A percentile compares a stretch with the other conserved stretches of the same genome.
Evolutionary conservation across 345 rosid genomes (phyloP).

Genomic region (Lepidium africanum): DNA sequence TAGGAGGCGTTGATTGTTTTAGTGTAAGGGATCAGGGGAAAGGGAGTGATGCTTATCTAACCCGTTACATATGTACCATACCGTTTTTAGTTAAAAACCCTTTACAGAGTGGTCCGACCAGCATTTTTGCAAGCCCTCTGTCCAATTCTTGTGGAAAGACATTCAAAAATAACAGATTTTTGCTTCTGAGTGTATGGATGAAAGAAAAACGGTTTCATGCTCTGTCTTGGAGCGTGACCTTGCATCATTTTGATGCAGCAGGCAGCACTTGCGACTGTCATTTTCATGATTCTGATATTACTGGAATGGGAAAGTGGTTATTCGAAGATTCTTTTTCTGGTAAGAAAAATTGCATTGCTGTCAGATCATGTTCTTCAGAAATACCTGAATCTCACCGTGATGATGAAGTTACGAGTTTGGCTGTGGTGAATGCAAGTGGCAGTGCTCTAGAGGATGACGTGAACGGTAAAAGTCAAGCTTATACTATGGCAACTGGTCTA

Average conservation of each 20-base stretch:
- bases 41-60: constrained; percentile 28
- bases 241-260: constrained; percentile 42
- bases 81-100: constrained; percentile 42
- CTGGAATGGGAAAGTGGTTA: constrained; percentile 28
- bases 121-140: constrained; percentile 53
- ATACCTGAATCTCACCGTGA: constrained; percentile 51
- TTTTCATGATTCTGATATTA: constrained; percentile 34
- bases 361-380: constrained; percentile 50
- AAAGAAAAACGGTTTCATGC: constrained; percentile 46
- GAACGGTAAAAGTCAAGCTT: constrained; percentile 37
- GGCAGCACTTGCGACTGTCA: constrained; percentile 40
- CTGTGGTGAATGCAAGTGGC: constrained; percentile 43
- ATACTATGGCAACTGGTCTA: constrained; percentile 75
- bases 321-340: constrained; percentile 44
- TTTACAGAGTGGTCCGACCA: constrained; percentile 46
- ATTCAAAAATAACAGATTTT: constrained; percentile 39
- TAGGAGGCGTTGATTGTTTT: constrained; percentile 77
- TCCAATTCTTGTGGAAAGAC: constrained; percentile 45
- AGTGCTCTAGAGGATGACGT: constrained; percentile 24
- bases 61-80: constrained; percentile 60
- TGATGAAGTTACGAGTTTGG: constrained; percentile 59
- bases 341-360: constrained; percentile 43
- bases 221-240: constrained; percentile 59
- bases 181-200: constrained; percentile 73
- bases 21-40: constrained; percentile 41